These are phyloP conservation scores for Auricularia auricula-judae DNA, from an alignment of 768 basidiomycete genomes.

Conservation along the genomic window DNA sequence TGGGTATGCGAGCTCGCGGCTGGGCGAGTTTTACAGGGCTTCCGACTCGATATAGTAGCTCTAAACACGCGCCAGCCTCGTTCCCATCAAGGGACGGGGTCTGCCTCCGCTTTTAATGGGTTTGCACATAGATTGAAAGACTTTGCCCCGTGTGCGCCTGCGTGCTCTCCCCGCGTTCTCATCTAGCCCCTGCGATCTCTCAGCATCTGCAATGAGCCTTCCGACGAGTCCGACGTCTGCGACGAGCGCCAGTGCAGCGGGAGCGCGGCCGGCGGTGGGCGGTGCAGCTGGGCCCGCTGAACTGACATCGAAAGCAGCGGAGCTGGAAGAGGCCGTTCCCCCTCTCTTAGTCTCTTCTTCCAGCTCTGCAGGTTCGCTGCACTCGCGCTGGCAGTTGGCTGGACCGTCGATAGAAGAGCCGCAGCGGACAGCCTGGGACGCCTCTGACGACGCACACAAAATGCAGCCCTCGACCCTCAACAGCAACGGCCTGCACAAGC, in stretches of 20 bases:
- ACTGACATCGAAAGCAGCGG: neutral
- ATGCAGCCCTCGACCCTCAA: neutral
- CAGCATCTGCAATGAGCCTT: too few relatives aligned
- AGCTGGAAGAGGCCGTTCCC: neutral
- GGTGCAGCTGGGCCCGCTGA: too few relatives aligned
- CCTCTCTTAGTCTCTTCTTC: neutral
- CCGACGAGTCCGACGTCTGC: too few relatives aligned
- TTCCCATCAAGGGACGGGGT: neutral
- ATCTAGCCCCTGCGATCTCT: too few relatives aligned
- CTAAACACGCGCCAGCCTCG: neutral
- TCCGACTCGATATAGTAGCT: neutral
- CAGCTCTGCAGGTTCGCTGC: neutral
- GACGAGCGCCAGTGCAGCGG: too few relatives aligned
- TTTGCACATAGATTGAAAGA: neutral
- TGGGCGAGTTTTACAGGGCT: slow-evolving; percentile 20
- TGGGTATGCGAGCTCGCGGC: slow-evolving; percentile 61
- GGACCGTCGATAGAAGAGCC: too few relatives aligned
- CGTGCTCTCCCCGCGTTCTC: too few relatives aligned
- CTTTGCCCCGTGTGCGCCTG: neutral
- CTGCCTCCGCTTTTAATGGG: neutral
- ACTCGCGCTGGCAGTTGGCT: too few relatives aligned
- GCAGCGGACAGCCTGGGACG: too few relatives aligned
- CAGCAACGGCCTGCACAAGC: neutral
- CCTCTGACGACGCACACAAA: neutral
- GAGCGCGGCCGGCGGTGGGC: too few relatives aligned